phyloP scores from a whole-genome alignment of 2,329 filamentous ascomycete genomes.

The Orbilia quercus region DNA sequence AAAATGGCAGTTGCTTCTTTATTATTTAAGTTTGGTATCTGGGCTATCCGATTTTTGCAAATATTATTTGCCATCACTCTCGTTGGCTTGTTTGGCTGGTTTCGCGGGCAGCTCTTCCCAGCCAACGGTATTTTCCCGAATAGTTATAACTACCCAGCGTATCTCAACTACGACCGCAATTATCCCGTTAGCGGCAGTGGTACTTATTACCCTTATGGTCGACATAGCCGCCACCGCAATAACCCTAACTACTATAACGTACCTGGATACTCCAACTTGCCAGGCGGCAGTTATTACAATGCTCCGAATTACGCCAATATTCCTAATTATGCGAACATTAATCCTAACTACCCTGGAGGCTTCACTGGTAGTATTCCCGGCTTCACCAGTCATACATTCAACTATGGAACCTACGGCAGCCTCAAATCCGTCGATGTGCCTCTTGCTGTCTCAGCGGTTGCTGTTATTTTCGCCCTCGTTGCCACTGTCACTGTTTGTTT shows the following conservation, averaged over 20 bases:
- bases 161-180: not conserved
- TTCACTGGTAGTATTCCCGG: too few relatives aligned
- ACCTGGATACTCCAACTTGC: too few relatives aligned
- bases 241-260: too few relatives aligned
- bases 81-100: not conserved
- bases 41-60: not conserved
- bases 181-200: not conserved
- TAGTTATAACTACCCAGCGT: not conserved
- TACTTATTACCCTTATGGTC: too few relatives aligned
- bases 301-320: too few relatives aligned
- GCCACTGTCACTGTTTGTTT: not conserved
- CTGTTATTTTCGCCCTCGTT: not conserved
- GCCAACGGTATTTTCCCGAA: not conserved
- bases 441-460: conserved; percentile 1
- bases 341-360: too few relatives aligned
- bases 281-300: too few relatives aligned
- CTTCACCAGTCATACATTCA: too few relatives aligned
- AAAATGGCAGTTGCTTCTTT: not conserved
- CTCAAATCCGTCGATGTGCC: conserved; percentile 4
- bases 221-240: too few relatives aligned
- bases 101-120: not conserved
- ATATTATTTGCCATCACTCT: not conserved
- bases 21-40: not conserved
- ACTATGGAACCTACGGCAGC: not conserved
- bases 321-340: too few relatives aligned